A percentile compares a stretch with the other conserved stretches of the same genome.
These are phyloP conservation scores for Kodamaea leandrae DNA, from an alignment of 805 yeast genomes.

Conservation along the genomic window DNA sequence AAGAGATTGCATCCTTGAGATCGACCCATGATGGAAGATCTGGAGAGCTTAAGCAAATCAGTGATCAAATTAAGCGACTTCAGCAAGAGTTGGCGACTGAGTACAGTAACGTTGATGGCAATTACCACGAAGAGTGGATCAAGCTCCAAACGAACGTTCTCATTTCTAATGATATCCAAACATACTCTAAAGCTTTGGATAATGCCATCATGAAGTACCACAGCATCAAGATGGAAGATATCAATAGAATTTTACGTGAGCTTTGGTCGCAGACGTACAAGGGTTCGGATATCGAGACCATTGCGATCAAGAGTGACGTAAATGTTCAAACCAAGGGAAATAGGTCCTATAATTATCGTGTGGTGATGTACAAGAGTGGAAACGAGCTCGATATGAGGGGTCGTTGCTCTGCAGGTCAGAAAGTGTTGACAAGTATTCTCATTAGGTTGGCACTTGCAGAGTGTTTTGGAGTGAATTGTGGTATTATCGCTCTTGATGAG, in stretches of 20 bases:
- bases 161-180: slow-evolving; percentile 76
- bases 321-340: slow-evolving; percentile 48
- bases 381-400: slow-evolving; percentile 97
- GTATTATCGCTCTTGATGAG: slow-evolving; percentile 94
- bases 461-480: slow-evolving; percentile 92
- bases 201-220: slow-evolving; percentile 93
- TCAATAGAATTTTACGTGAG: slow-evolving; percentile 83
- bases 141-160: slow-evolving; percentile 71
- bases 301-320: slow-evolving; percentile 79
- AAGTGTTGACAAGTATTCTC: slow-evolving; percentile 87
- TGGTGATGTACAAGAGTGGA: slow-evolving; percentile 90
- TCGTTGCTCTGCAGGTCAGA: slow-evolving; percentile 96
- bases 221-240: slow-evolving; percentile 86
- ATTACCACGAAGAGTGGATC: slow-evolving; percentile 69
- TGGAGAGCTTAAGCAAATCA: slow-evolving; percentile 85
- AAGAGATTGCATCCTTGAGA: slow-evolving; percentile 51
- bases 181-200: slow-evolving; percentile 83
- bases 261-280: slow-evolving; percentile 92
- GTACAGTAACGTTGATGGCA: slow-evolving; percentile 61
- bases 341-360: slow-evolving; percentile 85
- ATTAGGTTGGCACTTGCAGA: slow-evolving; percentile 91
- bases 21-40: slow-evolving; percentile 67
- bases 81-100: slow-evolving; percentile 65
- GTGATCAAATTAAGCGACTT: slow-evolving; percentile 60
- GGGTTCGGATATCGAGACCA: slow-evolving; percentile 93